phyloP scores from a whole-genome alignment of 2,329 filamentous ascomycete species.

The Epichloe gansuensis region DNA sequence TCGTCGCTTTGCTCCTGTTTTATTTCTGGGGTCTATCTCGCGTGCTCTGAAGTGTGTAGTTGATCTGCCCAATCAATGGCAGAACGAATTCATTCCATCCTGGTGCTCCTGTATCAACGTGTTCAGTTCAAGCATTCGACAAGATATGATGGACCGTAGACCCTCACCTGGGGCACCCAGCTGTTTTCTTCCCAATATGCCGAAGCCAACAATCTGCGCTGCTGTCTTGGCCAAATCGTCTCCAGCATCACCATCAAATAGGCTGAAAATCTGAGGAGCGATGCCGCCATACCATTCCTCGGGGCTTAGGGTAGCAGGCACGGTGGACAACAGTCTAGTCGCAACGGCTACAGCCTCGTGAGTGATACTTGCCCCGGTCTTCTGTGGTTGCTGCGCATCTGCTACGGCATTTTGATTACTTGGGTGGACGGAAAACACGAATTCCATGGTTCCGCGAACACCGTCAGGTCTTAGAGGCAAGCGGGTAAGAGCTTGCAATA shows the following conservation, averaged over 20 bases:
- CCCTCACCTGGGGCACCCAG: slow-evolving; percentile 47
- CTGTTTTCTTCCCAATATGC: slow-evolving; percentile 51
- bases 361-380: slow-evolving; percentile 51
- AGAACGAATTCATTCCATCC: slow-evolving; percentile 53
- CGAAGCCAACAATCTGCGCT: slow-evolving; percentile 35
- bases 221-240: slow-evolving; percentile 23
- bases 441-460: slow-evolving; percentile 56
- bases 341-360: slow-evolving; percentile 55
- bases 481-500: slow-evolving; percentile 45
- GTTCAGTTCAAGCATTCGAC: neutral
- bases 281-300: slow-evolving; percentile 50
- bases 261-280: slow-evolving; percentile 44
- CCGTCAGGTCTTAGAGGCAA: slow-evolving; percentile 51
- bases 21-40: neutral
- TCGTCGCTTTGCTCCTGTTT: slow-evolving; percentile 19
- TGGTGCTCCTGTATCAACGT: slow-evolving; percentile 28
- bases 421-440: slow-evolving; percentile 57
- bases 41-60: slow-evolving; percentile 24
- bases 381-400: slow-evolving; percentile 34
- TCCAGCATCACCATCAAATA: slow-evolving; percentile 44
- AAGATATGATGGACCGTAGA: neutral
- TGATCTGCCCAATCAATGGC: slow-evolving; percentile 42
- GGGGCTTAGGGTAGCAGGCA: slow-evolving; percentile 40
- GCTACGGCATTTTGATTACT: slow-evolving; percentile 30
- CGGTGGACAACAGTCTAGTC: slow-evolving; percentile 47